These are phyloP conservation scores for Aspergillus sclerotioniger DNA, from an alignment of 495 filamentous ascomycete species.

Conservation along the genomic window DNA sequence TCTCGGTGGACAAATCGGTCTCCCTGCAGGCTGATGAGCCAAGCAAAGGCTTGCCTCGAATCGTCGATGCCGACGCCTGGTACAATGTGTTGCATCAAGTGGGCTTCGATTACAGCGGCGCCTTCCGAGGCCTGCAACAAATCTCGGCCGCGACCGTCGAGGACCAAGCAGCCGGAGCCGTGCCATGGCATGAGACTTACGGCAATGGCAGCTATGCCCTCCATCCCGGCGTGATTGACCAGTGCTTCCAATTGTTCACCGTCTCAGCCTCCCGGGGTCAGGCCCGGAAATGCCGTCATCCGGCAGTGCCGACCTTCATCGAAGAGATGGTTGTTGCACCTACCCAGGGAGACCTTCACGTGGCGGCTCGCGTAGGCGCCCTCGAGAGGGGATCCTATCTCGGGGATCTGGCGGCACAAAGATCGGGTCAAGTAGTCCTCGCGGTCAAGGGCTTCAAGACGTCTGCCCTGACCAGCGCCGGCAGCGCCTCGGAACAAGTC, in stretches of 20 bases:
- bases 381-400: neutral
- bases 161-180: constrained; percentile 7
- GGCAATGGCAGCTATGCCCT: constrained; percentile 25
- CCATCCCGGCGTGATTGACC: constrained; percentile 45
- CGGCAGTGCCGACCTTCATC: neutral
- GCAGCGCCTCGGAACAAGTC: neutral
- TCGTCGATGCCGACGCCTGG: constrained; percentile 5
- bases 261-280: constrained; percentile 29
- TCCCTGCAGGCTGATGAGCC: neutral
- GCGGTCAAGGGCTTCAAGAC: neutral
- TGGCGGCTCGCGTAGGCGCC: neutral
- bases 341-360: neutral
- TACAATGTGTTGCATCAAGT: constrained; percentile 34
- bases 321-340: neutral
- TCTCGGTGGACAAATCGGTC: neutral
- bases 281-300: constrained; percentile 17
- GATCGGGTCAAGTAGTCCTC: neutral
- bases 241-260: constrained; percentile 36
- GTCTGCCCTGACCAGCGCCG: neutral
- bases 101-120: constrained; percentile 39
- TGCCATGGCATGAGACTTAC: constrained; percentile 1
- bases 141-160: constrained; percentile 23
- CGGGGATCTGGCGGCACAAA: neutral
- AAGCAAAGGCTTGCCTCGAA: constrained; percentile 1
- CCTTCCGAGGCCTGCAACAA: constrained; percentile 23